A percentile compares a stretch with the other conserved stretches of the same genome.
Evolutionary conservation across 495 filamentous ascomycete genomes (phyloP).

Genomic region (Tuber borchii): DNA sequence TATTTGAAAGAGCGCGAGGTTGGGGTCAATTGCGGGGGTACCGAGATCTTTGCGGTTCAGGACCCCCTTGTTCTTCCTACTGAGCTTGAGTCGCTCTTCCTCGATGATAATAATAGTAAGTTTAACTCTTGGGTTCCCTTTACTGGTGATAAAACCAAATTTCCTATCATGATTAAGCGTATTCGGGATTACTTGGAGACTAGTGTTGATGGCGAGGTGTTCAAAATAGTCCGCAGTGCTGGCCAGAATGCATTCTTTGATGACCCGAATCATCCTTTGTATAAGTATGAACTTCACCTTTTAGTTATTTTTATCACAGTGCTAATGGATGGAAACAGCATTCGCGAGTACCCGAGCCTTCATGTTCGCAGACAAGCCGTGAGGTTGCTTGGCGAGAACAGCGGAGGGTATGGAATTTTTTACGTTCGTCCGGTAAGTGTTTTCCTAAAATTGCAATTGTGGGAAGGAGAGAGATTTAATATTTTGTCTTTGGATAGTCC

Average conservation of each 20-base stretch:
- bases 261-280: not conserved
- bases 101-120: not conserved
- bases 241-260: not conserved
- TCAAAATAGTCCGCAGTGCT: conserved; percentile 14
- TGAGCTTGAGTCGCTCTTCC: not conserved
- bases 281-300: not conserved
- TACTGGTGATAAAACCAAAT: conserved; percentile 10
- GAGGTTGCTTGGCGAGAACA: not conserved
- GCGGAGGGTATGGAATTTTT: not conserved
- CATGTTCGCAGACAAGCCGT: not conserved
- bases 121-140: conserved; percentile 13
- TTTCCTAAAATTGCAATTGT: not conserved
- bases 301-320: not conserved
- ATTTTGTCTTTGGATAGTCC: not conserved
- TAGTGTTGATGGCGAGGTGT: conserved; percentile 3
- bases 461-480: not conserved
- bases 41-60: not conserved
- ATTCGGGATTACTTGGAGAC: conserved; percentile 17
- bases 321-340: not conserved
- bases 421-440: not conserved
- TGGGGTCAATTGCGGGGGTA: conserved; percentile 29
- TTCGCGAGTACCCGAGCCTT: not conserved
- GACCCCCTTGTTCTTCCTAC: not conserved
- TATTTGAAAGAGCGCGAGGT: conserved; percentile 29
- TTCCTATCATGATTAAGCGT: conserved; percentile 21